A percentile compares a stretch with the other conserved stretches of the same genome.
Evolutionary conservation across 352 stramenopile species (phyloP).

Genomic region (Globisporangium ultimum): DNA sequence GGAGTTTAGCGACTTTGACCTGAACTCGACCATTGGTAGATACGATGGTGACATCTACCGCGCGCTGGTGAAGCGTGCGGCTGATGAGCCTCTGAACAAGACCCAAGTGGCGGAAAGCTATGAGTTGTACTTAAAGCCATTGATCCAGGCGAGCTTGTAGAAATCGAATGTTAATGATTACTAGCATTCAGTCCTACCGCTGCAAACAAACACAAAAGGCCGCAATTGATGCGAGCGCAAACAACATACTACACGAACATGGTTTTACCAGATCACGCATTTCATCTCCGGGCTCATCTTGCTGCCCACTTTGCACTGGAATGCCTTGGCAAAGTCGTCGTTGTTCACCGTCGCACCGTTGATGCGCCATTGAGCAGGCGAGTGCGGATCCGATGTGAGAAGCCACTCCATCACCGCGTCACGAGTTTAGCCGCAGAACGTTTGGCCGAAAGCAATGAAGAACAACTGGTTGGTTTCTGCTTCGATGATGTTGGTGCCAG

Average conservation of each 20-base stretch:
- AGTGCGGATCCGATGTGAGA: constrained; percentile 43
- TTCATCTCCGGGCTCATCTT: constrained; percentile 54
- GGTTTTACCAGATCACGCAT: constrained; percentile 40
- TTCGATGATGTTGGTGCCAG: neutral
- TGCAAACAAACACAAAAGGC: too few relatives aligned
- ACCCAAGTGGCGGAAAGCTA: constrained; percentile 54
- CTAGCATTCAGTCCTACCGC: neutral
- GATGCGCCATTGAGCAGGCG: constrained; percentile 40
- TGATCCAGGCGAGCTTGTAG: constrained; percentile 32
- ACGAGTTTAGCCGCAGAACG: constrained; percentile 48
- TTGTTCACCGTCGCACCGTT: constrained; percentile 70
- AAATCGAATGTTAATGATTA: too few relatives aligned
- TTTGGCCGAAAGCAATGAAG: constrained; percentile 63
- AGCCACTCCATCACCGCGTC: constrained; percentile 32
- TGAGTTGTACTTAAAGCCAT: constrained; percentile 43
- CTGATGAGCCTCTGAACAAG: constrained; percentile 60
- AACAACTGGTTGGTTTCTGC: constrained; percentile 50
- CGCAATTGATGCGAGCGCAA: too few relatives aligned
- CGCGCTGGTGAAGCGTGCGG: constrained; percentile 41
- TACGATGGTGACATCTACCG: constrained; percentile 73
- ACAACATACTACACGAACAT: too few relatives aligned
- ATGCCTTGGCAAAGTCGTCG: constrained; percentile 40
- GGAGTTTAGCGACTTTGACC: constrained; percentile 50
- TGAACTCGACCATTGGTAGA: constrained; percentile 61
- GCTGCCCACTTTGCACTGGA: constrained; percentile 33